These are phyloP conservation scores for Thermothelomyces thermophilus DNA, from an alignment of 2,329 filamentous ascomycete genomes.

Conservation along the genomic window DNA sequence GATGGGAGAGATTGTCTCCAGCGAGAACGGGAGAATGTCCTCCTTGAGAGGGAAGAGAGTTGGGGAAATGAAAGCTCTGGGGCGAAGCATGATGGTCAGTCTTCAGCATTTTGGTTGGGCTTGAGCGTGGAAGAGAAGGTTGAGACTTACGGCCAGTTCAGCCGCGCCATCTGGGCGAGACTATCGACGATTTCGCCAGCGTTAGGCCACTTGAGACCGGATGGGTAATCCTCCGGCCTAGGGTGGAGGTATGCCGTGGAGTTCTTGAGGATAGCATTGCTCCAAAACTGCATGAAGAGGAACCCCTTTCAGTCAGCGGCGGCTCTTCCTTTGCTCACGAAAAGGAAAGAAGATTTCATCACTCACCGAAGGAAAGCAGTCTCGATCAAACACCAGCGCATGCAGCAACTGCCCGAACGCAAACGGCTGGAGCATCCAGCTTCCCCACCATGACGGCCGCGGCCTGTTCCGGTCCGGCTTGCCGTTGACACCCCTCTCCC, in stretches of 20 bases:
- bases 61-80: slow-evolving; percentile 70
- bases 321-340: neutral
- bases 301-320: neutral
- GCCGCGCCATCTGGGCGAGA: slow-evolving; percentile 70
- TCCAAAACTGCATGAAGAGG: slow-evolving; percentile 30
- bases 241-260: slow-evolving; percentile 74
- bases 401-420: slow-evolving; percentile 71
- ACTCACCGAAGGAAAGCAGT: slow-evolving; percentile 60
- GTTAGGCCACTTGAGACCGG: slow-evolving; percentile 64
- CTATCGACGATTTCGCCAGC: slow-evolving; percentile 72
- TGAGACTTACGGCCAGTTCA: slow-evolving; percentile 70
- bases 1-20: slow-evolving; percentile 67
- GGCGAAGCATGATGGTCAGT: slow-evolving; percentile 27
- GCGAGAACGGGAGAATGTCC: slow-evolving; percentile 55
- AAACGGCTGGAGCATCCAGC: slow-evolving; percentile 73
- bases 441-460: slow-evolving; percentile 75
- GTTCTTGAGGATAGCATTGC: slow-evolving; percentile 57
- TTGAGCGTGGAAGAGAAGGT: neutral
- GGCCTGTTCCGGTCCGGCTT: slow-evolving; percentile 42
- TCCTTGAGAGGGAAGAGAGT: slow-evolving; percentile 73
- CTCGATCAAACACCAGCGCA: slow-evolving; percentile 68
- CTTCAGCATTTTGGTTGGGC: neutral
- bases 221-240: slow-evolving; percentile 62
- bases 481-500: slow-evolving; percentile 44
- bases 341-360: neutral